A percentile compares a stretch with the other conserved stretches of the same genome.
These are phyloP conservation scores for Penstemon eatonii DNA, from an alignment of 257 asterid species.

Conservation along the genomic window DNA sequence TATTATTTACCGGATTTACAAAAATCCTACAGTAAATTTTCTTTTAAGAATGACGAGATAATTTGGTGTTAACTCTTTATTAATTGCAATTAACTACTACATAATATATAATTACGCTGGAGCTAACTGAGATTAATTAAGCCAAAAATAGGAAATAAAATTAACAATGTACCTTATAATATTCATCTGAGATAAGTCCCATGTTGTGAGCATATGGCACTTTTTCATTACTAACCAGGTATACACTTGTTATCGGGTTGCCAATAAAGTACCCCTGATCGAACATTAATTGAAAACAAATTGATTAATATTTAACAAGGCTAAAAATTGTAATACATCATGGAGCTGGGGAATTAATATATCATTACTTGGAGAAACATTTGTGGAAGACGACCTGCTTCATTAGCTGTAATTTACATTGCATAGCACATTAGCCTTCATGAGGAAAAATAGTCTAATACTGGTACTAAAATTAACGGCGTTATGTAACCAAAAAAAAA, in stretches of 20 bases:
- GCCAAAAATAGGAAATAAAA: no score
- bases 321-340: not conserved
- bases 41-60: no score
- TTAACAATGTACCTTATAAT: conserved; percentile 31
- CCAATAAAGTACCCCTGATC: conserved; percentile 45
- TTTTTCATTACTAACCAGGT: conserved; percentile 29
- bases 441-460: not conserved
- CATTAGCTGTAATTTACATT: conserved; percentile 34
- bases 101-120: no score
- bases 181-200: conserved; percentile 40
- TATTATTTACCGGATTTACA: no score
- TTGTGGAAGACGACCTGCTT: conserved; percentile 33
- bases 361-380: conserved; percentile 34
- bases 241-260: conserved; percentile 28
- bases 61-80: no score
- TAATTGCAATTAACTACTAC: no score
- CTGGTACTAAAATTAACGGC: no score
- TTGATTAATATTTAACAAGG: no score
- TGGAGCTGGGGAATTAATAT: not conserved
- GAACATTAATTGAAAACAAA: not conserved
- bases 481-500: no score
- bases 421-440: not conserved
- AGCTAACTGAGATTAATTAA: no score
- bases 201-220: conserved; percentile 36
- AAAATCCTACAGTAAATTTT: no score